A percentile compares a stretch with the other conserved stretches of the same genome.
phyloP scores from a whole-genome alignment of 345 rosid genomes.

The Eucalyptus shirleyi region DNA sequence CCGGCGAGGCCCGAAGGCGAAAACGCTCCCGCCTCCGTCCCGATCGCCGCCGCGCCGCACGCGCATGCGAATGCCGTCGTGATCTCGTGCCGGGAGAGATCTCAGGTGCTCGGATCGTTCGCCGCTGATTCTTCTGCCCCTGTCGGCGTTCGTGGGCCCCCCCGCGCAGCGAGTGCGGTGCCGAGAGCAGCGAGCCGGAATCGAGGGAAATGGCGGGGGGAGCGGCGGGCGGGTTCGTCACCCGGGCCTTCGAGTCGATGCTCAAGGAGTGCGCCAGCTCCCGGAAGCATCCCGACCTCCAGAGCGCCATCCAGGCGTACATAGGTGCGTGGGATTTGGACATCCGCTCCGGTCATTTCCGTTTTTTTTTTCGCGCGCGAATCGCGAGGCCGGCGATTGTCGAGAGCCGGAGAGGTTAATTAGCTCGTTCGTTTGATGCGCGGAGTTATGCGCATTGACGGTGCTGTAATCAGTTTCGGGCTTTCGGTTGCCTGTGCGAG shows the following conservation, averaged over 20 bases:
- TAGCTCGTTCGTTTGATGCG: neutral
- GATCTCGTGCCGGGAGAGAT: neutral
- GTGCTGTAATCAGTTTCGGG: neutral
- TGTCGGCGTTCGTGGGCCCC: neutral
- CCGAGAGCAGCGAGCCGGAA: slow-evolving; percentile 10
- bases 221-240: slow-evolving; percentile 93
- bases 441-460: neutral
- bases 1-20: neutral
- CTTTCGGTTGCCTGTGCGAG: neutral
- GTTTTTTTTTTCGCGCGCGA: neutral
- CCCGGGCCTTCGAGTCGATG: slow-evolving; percentile 92
- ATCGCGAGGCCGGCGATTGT: neutral
- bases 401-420: neutral
- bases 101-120: neutral
- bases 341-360: neutral
- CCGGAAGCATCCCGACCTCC: slow-evolving; percentile 83
- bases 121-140: neutral
- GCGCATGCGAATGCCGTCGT: neutral
- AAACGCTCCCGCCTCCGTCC: neutral
- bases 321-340: slow-evolving; percentile 26
- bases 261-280: slow-evolving; percentile 76
- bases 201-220: slow-evolving; percentile 1
- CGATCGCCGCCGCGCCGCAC: neutral
- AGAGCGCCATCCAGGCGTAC: slow-evolving; percentile 66
- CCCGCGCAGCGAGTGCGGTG: neutral